Percentiles rank a stretch among this genome's conserved stretches.
These are phyloP conservation scores for Fonsecaea nubica DNA, from an alignment of 2,329 filamentous ascomycete species.

Conservation along the genomic window DNA sequence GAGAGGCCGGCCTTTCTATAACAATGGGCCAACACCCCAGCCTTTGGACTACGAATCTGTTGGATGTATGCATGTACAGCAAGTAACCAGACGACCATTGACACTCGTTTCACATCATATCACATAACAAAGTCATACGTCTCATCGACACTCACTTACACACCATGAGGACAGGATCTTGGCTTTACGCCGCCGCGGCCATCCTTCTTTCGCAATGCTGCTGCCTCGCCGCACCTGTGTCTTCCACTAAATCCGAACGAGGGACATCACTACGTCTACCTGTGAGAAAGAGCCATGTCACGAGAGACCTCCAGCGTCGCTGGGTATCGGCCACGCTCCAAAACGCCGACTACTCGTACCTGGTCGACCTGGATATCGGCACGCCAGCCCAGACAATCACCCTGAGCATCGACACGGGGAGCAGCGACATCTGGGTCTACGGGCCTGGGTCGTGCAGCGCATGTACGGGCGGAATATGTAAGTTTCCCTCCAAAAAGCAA, in stretches of 20 bases:
- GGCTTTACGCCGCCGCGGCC: neutral
- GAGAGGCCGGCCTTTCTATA: neutral
- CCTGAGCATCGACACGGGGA: conserved; percentile 67
- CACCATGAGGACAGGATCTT: neutral
- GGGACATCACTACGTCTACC: neutral
- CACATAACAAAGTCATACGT: neutral
- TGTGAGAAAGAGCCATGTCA: neutral
- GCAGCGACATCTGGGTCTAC: conserved; percentile 68
- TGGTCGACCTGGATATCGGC: conserved; percentile 56
- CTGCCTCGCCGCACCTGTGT: neutral
- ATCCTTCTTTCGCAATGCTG: neutral
- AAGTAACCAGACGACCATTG: too few species aligned
- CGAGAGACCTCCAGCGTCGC: neutral
- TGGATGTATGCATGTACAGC: neutral
- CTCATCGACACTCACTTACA: neutral
- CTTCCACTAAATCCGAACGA: neutral
- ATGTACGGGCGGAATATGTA: conserved; percentile 30
- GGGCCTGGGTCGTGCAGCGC: conserved; percentile 42
- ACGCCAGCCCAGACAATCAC: conserved; percentile 62
- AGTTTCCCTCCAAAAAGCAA: conserved; percentile 21
- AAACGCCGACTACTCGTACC: neutral
- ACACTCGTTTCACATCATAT: too few species aligned
- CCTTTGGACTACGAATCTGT: neutral
- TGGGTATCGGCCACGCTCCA: neutral
- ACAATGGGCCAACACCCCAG: neutral